Base-by-base conservation (phyloP, 352 stramenopile species). In the Pythium monospermum region DNA sequence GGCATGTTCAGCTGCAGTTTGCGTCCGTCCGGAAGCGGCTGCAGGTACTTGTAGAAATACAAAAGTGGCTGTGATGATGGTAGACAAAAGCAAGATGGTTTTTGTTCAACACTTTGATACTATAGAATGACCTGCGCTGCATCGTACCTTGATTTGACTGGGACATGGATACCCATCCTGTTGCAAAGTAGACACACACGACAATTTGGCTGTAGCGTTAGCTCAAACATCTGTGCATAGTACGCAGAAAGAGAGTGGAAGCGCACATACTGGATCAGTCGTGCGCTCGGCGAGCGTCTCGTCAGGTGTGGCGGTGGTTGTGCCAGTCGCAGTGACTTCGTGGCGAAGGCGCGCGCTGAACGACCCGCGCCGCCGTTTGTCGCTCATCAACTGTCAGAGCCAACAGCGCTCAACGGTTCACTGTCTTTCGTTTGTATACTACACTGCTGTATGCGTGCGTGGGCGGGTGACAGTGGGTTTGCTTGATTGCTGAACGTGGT, bases 41-140 rank as follows among this genome's bases (percentile, higher is more conserved):
- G 81, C 6, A 92, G 49, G 44, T 85, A 90, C 65, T 92, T 92
- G 71, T 85, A 92, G 51, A 92, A 92, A 58, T 77, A 79, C 19
- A 92, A 49, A 8, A 83, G 57, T 10, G 81, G 76, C 74, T 85
- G 7, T 21, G 39, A 43, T 16, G n/a, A n/a, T n/a, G n/a, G n/a
- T n/a, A n/a, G n/a, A n/a, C n/a, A n/a, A n/a, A n/a, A n/a, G n/a
- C n/a, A n/a, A n/a, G n/a, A n/a, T n/a, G n/a, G n/a, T n/a, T n/a
- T n/a, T n/a, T n/a, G n/a, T n/a, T n/a, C n/a, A n/a, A n/a, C n/a
- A n/a, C n/a, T n/a, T n/a, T n/a, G n/a, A n/a, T n/a, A n/a, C n/a
- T n/a, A n/a, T n/a, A n/a, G n/a, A 6, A 38, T 36, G 57, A 27
- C 19, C 16, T 18, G 8, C 21, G 30, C 47, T 16, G 1, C n/a